Base-by-base conservation (phyloP, 352 stramenopile species). In the Phytophthora rubi region DNA sequence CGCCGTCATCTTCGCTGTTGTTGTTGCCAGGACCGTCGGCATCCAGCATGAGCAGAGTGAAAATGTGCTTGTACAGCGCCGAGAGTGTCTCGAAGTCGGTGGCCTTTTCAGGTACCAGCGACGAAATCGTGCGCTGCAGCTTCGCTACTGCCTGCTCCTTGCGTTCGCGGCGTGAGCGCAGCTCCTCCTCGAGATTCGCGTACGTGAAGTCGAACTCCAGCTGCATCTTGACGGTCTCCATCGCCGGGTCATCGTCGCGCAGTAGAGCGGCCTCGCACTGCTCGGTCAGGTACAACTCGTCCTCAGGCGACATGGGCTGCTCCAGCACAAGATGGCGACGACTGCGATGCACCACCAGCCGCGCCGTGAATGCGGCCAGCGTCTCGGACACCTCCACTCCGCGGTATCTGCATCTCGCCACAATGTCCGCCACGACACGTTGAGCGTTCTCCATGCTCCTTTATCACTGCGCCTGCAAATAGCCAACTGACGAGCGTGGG, bases 211-310 rank as follows among this genome's bases (percentile, higher is more conserved):
- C 95, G 64, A 98, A 98, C 54, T 91, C 92, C 47, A 98, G 92
- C 77, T 98, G 95, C 92, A 98, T 98, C 71, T 97, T 98, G 64
- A 98, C 88, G n/a, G 90, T 95, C 76, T 97, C 88, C 57, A 98
- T 79, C 16, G 86, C 75, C 23, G 93, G 93, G 35, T 90, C 89
- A 15, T 96, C 89, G 44, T 81, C 61, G 52, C 93, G 85, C 0
- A 94, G 59, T 15, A 98, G 75, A 45, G 86, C 79, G 28, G 77
- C 80, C 52, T 97, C 85, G 68, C 87, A 95, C 49, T 83, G 73
- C 32, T 97, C 81, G 2, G 95, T 71, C 26, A 98, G 70, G 59
- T 84, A 89, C 39, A 92, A 72, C 53, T 96, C 77, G 57, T 92
- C 89, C 15, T 94, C 85, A 6, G 68, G 55, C 0, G 71, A 83